phyloP scores from a whole-genome alignment of 1,284 basidiomycete genomes.

The Microbotryum scabiosae region DNA sequence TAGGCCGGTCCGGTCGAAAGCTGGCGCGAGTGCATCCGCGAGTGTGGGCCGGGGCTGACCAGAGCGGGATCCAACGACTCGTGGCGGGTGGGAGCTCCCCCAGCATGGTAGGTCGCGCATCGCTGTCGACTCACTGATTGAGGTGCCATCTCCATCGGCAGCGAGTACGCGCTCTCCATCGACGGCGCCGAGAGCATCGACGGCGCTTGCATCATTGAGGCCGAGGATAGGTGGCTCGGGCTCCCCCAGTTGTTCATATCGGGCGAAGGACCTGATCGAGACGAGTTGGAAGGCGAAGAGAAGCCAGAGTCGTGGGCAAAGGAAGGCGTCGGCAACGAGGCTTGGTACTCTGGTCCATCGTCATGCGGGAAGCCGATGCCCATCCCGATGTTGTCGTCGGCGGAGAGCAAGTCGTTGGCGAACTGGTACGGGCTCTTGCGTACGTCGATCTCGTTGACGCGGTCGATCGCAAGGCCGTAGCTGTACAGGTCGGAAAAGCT shows the following conservation, averaged over 20 bases:
- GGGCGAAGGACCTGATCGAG: slow-evolving; percentile 29
- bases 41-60: slow-evolving; percentile 10
- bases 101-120: slow-evolving; percentile 10
- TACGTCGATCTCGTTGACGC: slow-evolving; percentile 6
- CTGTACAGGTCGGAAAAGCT: slow-evolving; percentile 32
- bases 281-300: slow-evolving; percentile 25
- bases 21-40: slow-evolving; percentile 13
- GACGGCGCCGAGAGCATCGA: slow-evolving; percentile 16
- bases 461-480: slow-evolving; percentile 20
- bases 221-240: slow-evolving; percentile 7
- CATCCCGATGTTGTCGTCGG: slow-evolving; percentile 1
- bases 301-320: slow-evolving; percentile 21
- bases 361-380: slow-evolving; percentile 12
- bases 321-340: slow-evolving; percentile 3
- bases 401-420: slow-evolving; percentile 11
- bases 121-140: slow-evolving; percentile 15
- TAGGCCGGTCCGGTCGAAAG: slow-evolving; percentile 11
- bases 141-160: not conserved
- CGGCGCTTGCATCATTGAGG: not conserved
- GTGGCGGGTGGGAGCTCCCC: not conserved
- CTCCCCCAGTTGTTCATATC: slow-evolving; percentile 12
- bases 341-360: not conserved
- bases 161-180: slow-evolving; percentile 17
- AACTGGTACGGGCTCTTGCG: slow-evolving; percentile 17
- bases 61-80: slow-evolving; percentile 3